Percentiles rank a stretch among this genome's conserved stretches.
These are phyloP conservation scores for Penstemon eatonii DNA, from an alignment of 257 asterid species.

Conservation along the genomic window DNA sequence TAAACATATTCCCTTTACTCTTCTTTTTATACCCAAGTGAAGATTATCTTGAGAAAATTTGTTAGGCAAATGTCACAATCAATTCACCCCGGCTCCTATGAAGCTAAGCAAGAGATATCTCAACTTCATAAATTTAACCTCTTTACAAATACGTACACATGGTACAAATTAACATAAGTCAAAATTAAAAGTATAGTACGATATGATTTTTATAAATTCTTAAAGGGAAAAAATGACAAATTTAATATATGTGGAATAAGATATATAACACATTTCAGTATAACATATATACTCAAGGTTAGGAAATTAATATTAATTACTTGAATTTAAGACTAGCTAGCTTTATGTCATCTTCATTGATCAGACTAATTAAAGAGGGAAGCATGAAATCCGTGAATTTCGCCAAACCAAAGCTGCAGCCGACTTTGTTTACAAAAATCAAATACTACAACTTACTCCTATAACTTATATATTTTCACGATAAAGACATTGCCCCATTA, in stretches of 20 bases:
- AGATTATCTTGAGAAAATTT: constrained; percentile 3
- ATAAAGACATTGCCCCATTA: constrained; percentile 36
- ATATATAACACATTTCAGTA: background rate
- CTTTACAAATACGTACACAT: background rate
- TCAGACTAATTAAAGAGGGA: constrained; percentile 26
- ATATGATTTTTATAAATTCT: background rate
- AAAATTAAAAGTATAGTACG: no score
- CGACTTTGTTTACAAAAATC: constrained; percentile 35
- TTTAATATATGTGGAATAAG: background rate
- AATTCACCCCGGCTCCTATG: background rate
- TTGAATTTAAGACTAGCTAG: background rate
- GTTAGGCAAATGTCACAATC: constrained; percentile 49
- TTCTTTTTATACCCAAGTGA: constrained; percentile 17
- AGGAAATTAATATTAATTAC: background rate
- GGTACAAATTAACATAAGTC: no score
- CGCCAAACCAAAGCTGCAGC: constrained; percentile 41
- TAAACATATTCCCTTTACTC: constrained; percentile 44
- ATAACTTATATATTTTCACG: constrained; percentile 30
- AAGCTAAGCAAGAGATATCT: constrained; percentile 9
- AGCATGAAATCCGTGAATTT: constrained; percentile 48
- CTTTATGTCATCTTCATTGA: constrained; percentile 28
- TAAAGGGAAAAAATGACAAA: background rate
- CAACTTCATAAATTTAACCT: background rate
- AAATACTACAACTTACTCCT: background rate
- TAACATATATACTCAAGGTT: background rate